A percentile compares a stretch with the other conserved stretches of the same genome.
These are phyloP conservation scores for Phalaenopsis hybrid DNA, from an alignment of 116 monocot genomes.

Conservation along the genomic window DNA sequence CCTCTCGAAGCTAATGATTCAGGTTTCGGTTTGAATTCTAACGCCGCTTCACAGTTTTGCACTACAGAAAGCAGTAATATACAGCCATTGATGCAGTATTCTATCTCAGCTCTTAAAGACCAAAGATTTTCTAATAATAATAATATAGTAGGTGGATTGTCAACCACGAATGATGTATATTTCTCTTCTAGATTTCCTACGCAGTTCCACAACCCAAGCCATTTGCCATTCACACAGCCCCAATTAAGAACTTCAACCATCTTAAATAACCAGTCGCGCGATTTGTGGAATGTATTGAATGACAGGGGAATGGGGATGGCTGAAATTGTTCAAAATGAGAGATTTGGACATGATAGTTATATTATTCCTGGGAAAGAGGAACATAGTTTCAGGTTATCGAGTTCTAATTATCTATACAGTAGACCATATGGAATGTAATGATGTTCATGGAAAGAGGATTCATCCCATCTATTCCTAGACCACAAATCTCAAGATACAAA, in stretches of 20 bases:
- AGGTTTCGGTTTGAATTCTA: slow-evolving; percentile 24
- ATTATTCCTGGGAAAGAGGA: slow-evolving; percentile 50
- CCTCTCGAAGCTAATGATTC: slow-evolving; percentile 33
- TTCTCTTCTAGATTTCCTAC: slow-evolving; percentile 29
- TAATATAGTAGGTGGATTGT: slow-evolving; percentile 5
- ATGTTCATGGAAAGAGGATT: too few relatives aligned
- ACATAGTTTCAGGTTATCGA: slow-evolving; percentile 36
- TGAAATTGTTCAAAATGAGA: slow-evolving; percentile 48
- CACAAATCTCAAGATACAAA: too few relatives aligned
- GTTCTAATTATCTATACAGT: slow-evolving; percentile 45
- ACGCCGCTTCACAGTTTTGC: slow-evolving; percentile 24
- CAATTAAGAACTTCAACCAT: slow-evolving; percentile 36
- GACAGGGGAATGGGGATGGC: slow-evolving; percentile 27
- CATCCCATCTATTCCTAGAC: too few relatives aligned
- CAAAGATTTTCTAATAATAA: slow-evolving; percentile 31
- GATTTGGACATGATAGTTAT: slow-evolving; percentile 33
- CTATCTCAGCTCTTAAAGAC: slow-evolving; percentile 40
- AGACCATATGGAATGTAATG: slow-evolving; percentile 59
- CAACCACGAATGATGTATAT: slow-evolving; percentile 46
- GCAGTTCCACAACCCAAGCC: slow-evolving; percentile 23
- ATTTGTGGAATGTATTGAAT: slow-evolving; percentile 40
- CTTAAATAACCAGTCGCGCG: slow-evolving; percentile 51
- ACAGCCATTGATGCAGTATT: slow-evolving; percentile 49
- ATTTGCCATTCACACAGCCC: slow-evolving; percentile 36
- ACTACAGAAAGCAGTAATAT: slow-evolving; percentile 47